A percentile compares a stretch with the other conserved stretches of the same genome.
Evolutionary conservation across 306 rosid species (phyloP).

Genomic region (Cyclanthera cordifolia): DNA sequence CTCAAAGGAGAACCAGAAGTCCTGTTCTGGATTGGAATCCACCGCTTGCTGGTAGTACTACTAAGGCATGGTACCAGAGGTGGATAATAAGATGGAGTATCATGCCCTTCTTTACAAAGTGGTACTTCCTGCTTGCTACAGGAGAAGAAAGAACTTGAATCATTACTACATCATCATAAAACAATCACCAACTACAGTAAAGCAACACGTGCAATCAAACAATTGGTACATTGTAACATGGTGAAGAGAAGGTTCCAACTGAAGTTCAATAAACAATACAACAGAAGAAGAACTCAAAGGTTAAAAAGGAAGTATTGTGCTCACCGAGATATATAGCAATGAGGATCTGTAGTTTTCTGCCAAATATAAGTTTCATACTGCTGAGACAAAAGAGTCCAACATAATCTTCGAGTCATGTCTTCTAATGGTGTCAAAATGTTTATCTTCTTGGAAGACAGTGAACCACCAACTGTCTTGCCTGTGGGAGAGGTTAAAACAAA

Average conservation of each 20-base stretch:
- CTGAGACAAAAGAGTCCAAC: conserved; percentile 90
- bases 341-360: conserved; percentile 72
- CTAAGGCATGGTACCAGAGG: conserved; percentile 80
- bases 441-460: conserved; percentile 39
- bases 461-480: conserved; percentile 49
- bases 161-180: conserved; percentile 1
- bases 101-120: conserved; percentile 57
- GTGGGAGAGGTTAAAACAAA: conserved; percentile 81
- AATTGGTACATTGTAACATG: conserved; percentile 21
- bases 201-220: conserved; percentile 7
- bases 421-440: conserved; percentile 49
- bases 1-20: conserved; percentile 47
- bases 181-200: background rate
- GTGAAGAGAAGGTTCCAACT: conserved; percentile 13
- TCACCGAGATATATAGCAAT: conserved; percentile 75
- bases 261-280: conserved; percentile 8
- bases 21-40: conserved; percentile 84
- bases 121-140: conserved; percentile 55
- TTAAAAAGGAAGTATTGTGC: conserved; percentile 10
- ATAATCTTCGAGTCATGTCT: conserved; percentile 53
- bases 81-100: conserved; percentile 42
- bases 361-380: conserved; percentile 83
- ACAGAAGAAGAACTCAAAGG: conserved; percentile 8
- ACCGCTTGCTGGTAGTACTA: conserved; percentile 65
- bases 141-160: background rate